phyloP scores from a whole-genome alignment of 768 basidiomycete genomes.

The Trametes meyenii region DNA sequence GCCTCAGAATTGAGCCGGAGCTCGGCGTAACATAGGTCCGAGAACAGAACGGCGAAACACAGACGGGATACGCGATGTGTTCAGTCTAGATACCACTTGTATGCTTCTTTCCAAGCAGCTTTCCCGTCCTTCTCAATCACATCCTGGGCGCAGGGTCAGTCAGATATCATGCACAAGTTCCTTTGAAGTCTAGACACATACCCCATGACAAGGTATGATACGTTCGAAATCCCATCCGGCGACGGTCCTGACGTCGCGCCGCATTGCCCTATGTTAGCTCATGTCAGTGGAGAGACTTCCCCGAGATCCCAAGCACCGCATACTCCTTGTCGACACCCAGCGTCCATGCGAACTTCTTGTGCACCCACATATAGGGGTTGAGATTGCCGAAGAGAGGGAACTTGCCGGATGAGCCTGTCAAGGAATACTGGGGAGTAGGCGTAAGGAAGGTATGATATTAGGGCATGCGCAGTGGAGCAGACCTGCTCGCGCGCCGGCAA shows the following conservation, averaged over 20 bases:
- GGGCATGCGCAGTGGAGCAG: not conserved
- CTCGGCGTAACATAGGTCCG: too few relatives aligned
- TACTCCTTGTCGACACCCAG: constrained; percentile 33
- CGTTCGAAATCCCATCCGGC: constrained; percentile 73
- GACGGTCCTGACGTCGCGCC: constrained; percentile 63
- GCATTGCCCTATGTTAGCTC: constrained; percentile 50
- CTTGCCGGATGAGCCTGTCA: constrained; percentile 33
- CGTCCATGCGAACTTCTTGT: constrained; percentile 33
- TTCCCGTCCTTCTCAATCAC: constrained; percentile 53
- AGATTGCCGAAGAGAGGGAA: constrained; percentile 27
- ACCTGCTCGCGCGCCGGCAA: constrained; percentile 80
- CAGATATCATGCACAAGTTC: not conserved
- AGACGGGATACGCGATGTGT: not conserved
- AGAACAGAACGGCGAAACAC: not conserved
- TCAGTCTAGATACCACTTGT: constrained; percentile 29
- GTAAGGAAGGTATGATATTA: not conserved
- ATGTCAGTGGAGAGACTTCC: not conserved
- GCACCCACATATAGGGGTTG: constrained; percentile 30
- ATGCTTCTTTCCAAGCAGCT: constrained; percentile 42
- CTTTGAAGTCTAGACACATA: constrained; percentile 30
- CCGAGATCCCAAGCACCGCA: not conserved
- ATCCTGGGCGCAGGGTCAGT: constrained; percentile 34
- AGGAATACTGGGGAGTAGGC: constrained; percentile 39
- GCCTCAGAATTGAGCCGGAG: too few relatives aligned
- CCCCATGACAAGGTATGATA: constrained; percentile 75